phyloP scores from a whole-genome alignment of 768 basidiomycete species.

The Naganishia vishniacii region DNA sequence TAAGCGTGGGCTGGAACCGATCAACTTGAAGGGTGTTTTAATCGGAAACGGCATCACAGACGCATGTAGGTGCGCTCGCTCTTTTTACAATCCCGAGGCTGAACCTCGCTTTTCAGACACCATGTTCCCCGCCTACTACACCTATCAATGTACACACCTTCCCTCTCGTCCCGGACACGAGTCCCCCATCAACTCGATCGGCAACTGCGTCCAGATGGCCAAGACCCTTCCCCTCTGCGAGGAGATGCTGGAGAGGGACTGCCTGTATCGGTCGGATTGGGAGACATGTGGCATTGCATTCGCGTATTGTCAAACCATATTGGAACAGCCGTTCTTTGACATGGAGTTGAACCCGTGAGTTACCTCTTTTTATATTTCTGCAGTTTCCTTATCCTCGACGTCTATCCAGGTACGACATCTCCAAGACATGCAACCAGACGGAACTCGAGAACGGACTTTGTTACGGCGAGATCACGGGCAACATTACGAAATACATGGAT shows the following conservation, averaged over 20 bases:
- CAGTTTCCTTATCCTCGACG: not conserved
- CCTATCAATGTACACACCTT: slow-evolving; percentile 41
- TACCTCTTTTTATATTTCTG: too few species aligned
- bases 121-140: slow-evolving; percentile 39
- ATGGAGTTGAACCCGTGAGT: slow-evolving; percentile 50
- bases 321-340: slow-evolving; percentile 52
- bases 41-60: slow-evolving; percentile 57
- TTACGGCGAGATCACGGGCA: slow-evolving; percentile 55
- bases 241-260: slow-evolving; percentile 56
- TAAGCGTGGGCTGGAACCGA: slow-evolving; percentile 53
- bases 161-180: slow-evolving; percentile 31
- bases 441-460: slow-evolving; percentile 56
- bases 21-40: slow-evolving; percentile 68
- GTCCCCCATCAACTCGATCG: slow-evolving; percentile 35
- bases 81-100: not conserved
- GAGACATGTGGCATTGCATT: slow-evolving; percentile 65
- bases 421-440: slow-evolving; percentile 55
- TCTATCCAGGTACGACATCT: slow-evolving; percentile 60
- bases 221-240: slow-evolving; percentile 63
- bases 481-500: slow-evolving; percentile 62
- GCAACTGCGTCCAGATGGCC: slow-evolving; percentile 42
- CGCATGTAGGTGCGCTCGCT: slow-evolving; percentile 28
- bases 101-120: slow-evolving; percentile 16
- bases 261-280: slow-evolving; percentile 63
- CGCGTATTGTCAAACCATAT: slow-evolving; percentile 59